These are phyloP conservation scores for Coniella vitis DNA, from an alignment of 2,329 filamentous ascomycete species.

Conservation along the genomic window DNA sequence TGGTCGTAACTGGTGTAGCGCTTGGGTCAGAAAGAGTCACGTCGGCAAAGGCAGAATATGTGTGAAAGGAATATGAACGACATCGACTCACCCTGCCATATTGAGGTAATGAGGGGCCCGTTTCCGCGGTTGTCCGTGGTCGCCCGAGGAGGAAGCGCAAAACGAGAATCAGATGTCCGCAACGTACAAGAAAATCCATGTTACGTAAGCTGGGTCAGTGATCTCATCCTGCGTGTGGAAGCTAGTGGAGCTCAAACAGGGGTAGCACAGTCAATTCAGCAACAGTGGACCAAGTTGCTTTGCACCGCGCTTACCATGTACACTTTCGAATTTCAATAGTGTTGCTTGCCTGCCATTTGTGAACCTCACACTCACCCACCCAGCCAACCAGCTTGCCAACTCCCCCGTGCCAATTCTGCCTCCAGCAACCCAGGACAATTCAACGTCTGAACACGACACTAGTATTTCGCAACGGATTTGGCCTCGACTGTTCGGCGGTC, in stretches of 20 bases:
- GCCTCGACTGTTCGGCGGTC: no score
- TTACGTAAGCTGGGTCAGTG: conserved; percentile 13
- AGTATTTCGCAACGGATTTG: no score
- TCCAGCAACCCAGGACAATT: no score
- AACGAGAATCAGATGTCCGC: conserved; percentile 12
- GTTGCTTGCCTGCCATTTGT: background rate
- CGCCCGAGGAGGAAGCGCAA: background rate
- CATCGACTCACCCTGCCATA: conserved; percentile 14
- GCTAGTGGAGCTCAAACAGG: background rate
- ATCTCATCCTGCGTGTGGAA: conserved; percentile 4
- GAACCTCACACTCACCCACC: background rate
- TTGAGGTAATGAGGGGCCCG: background rate
- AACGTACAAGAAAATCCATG: background rate
- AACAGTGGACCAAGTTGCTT: no score
- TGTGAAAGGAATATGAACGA: background rate
- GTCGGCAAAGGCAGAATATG: background rate
- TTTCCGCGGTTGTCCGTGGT: background rate
- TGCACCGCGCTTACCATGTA: no score
- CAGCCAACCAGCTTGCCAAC: no score
- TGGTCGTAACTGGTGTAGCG: conserved; percentile 33
- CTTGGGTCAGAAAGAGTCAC: no score
- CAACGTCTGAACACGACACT: no score
- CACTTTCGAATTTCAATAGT: no score
- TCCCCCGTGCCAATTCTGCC: no score
- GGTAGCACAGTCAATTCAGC: background rate